Base-by-base conservation (phyloP, 805 yeast genomes). In the Candida endomychidarum region DNA sequence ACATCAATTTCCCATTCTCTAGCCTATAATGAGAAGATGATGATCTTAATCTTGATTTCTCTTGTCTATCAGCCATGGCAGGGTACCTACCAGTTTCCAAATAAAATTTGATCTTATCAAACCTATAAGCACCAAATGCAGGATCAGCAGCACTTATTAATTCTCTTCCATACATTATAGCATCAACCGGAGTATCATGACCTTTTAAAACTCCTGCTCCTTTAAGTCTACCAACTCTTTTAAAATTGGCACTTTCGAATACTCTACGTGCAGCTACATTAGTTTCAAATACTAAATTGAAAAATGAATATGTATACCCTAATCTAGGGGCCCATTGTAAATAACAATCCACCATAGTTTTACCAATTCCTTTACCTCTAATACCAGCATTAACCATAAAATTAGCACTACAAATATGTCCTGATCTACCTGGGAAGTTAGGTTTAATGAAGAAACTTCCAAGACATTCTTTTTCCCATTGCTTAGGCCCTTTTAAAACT, bases 301-400 rank as follows among this genome's bases (percentile, higher is more conserved):
- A 86, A 47, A 86, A 77, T 5, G 86, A 77, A 48, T 88, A 85
- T 0, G 91, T 85, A 61, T 86, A 91, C 3, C 96, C 96, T 28
- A 93, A 67, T 46, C 80, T 72, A 10, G 91, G 91, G 1, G 97
- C 88, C 98, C 98, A 93, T 44, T 83, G 87, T 17, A 90, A 58
- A 51, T 80, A 87, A 51, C 95, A 83, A 52, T 88, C 95, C 12
- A 86, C 81, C 46, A 93, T 60, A 0, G 93, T 84, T 40, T 83
- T 70, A 4, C 98, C 99, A 19, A 93, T 86, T 4, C 97, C 96
- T 57, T 85, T 86, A 18, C 91, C 89, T 52, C 99, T 70, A 50
- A 87, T 87, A 48, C 96, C 96, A 3, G 95, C 93, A 60, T 91
- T 89, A 2, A 91, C 98, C 24, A 91, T 65, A 51, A 91, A 85